Evolutionary conservation across 176 grass and related monocot genomes (phyloP), one percentile per base, ranked within the genome.

Genomic region (Phyllostachys edulis): DNA sequence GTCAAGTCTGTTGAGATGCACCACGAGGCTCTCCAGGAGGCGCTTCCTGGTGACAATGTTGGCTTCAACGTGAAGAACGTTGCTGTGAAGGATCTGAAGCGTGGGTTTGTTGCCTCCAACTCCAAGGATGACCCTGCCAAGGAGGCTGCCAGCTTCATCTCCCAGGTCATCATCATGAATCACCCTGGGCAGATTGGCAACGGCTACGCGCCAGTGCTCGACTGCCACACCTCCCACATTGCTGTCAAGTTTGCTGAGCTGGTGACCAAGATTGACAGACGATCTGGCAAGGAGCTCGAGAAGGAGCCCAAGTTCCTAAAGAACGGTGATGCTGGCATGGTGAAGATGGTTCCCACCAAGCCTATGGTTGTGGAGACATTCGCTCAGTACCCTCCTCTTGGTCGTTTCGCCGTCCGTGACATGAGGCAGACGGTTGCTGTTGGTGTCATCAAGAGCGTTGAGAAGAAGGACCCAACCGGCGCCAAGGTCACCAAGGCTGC

Each of bases 331-430:
- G 90, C 95, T 37, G 90, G 92, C 44, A 86, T 93, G 16, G 88
- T 97, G 17, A 97, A 97, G 90, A 97, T 97, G 95, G 67, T 94
- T 94, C 92, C 95, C 12, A 93, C 95, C 86, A 97, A 97, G 87
- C 92, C 92, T 36, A 94, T 97, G 95, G 95, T 97, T 3, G 92
- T 5, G 0, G 95, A 97, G 84, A 97, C 92, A 44, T 94, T 97
- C 39, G 76, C 94, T 0, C 27, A 34, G 27, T 97, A 97, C 21
- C 91, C 94, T 17, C 94, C 91, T 5, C 89, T 97, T 4, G 91
- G 94, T 20, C 70, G 91, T 20, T 97, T 97, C 17, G 94, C 91
- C 3, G 91, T 93, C 3, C 85, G 94, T 32, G 94, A 97, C 81
- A 97, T 97, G 94, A 83, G 89, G 29, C 94, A 97, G 39, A 94